Evolutionary conservation across 2,329 filamentous ascomycete species (phyloP).

Genomic region (Fusarium hostae): DNA sequence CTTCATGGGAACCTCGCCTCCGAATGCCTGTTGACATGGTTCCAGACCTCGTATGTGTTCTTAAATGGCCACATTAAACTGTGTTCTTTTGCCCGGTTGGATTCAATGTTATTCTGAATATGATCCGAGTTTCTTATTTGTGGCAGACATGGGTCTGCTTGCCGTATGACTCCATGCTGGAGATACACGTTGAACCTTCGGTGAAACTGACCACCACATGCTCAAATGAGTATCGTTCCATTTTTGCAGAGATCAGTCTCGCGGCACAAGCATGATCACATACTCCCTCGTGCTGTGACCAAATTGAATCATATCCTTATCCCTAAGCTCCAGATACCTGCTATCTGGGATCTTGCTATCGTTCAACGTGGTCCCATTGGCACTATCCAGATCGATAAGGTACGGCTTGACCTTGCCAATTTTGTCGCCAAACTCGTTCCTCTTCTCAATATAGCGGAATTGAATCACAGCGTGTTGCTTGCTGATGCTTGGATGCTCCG

Average conservation of each 20-base stretch:
- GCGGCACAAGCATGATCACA: conserved; percentile 84
- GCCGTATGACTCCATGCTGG: neutral
- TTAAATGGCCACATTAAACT: neutral
- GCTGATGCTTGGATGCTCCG: conserved; percentile 92
- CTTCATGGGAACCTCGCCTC: neutral
- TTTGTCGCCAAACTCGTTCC: conserved; percentile 88
- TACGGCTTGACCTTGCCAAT: conserved; percentile 85
- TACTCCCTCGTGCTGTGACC: conserved; percentile 92
- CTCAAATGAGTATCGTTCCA: neutral
- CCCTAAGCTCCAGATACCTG: conserved; percentile 85
- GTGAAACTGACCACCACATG: neutral
- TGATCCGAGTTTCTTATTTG: neutral
- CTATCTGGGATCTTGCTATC: conserved; percentile 77
- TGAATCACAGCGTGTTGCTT: conserved; percentile 97
- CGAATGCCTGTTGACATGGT: neutral
- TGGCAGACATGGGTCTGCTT: neutral
- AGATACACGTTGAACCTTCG: neutral
- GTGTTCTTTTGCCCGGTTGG: neutral
- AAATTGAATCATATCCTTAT: conserved; percentile 90
- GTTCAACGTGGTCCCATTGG: conserved; percentile 89
- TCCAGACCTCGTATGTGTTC: neutral
- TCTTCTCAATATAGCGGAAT: conserved; percentile 85
- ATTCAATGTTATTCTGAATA: neutral
- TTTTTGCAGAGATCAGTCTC: conserved; percentile 47
- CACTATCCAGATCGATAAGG: conserved; percentile 91